These are phyloP conservation scores for Monosporascus cannonballus DNA, from an alignment of 2,329 filamentous ascomycete genomes.

Conservation along the genomic window DNA sequence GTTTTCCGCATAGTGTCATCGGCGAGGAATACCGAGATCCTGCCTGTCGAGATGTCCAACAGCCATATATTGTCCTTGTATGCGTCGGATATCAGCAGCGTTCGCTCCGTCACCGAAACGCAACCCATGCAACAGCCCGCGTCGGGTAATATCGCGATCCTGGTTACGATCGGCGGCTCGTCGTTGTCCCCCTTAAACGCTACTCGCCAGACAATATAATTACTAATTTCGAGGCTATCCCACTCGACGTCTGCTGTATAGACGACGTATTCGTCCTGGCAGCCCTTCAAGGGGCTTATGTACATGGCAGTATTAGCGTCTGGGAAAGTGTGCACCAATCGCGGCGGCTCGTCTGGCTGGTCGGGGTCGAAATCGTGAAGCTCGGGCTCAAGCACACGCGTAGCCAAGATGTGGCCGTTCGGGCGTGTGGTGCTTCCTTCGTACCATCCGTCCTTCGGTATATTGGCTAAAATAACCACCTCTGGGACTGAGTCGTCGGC, in stretches of 20 bases:
- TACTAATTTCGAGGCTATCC: conserved; percentile 22
- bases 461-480: conserved; percentile 23
- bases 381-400: conserved; percentile 24
- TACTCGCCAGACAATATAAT: conserved; percentile 22
- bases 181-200: conserved; percentile 22
- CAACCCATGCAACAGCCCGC: conserved; percentile 18
- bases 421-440: conserved; percentile 24
- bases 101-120: conserved; percentile 16
- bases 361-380: conserved; percentile 24
- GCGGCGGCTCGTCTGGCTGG: conserved; percentile 18
- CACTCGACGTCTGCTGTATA: conserved; percentile 20
- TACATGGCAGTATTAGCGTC: conserved; percentile 21
- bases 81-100: conserved; percentile 21
- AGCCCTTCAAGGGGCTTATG: conserved; percentile 17
- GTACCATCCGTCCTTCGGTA: conserved; percentile 25
- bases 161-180: conserved; percentile 13
- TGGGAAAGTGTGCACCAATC: conserved; percentile 20
- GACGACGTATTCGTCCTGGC: conserved; percentile 21
- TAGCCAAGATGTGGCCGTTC: conserved; percentile 22
- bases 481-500: conserved; percentile 17
- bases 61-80: conserved; percentile 19
- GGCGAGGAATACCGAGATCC: conserved; percentile 13
- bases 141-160: conserved; percentile 14
- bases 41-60: conserved; percentile 20
- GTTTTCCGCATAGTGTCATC: conserved; percentile 20